Evolutionary conservation across 805 yeast species (phyloP).

Genomic region (Komagataella populi): DNA sequence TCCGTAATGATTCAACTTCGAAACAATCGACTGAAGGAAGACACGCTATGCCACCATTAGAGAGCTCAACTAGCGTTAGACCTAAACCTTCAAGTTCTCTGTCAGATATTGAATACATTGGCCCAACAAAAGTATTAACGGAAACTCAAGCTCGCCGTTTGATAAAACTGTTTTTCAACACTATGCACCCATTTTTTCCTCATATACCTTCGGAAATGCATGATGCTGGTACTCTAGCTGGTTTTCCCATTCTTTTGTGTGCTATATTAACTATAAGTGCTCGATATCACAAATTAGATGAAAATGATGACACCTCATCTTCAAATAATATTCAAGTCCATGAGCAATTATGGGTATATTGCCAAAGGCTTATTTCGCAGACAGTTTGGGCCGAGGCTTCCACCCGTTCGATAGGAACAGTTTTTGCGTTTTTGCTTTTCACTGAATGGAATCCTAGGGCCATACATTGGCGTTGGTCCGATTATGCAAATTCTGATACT

Average conservation of each 20-base stretch:
- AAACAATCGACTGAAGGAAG: constrained; percentile 7
- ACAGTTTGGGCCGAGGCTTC: constrained; percentile 93
- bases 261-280: constrained; percentile 73
- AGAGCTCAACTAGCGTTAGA: constrained; percentile 24
- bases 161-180: constrained; percentile 49
- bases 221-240: constrained; percentile 49
- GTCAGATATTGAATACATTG: constrained; percentile 53
- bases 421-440: constrained; percentile 68
- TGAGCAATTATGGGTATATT: constrained; percentile 71
- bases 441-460: constrained; percentile 97
- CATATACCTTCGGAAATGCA: constrained; percentile 68
- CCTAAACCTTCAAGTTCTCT: constrained; percentile 34
- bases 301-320: constrained; percentile 10
- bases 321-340: constrained; percentile 45
- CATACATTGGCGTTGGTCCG: constrained; percentile 78
- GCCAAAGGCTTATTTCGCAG: constrained; percentile 68
- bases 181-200: constrained; percentile 87
- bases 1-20: background rate
- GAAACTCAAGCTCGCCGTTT: constrained; percentile 47
- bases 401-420: constrained; percentile 76
- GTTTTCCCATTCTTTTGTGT: constrained; percentile 70
- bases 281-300: constrained; percentile 48
- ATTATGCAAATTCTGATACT: constrained; percentile 58
- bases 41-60: constrained; percentile 28
- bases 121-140: constrained; percentile 32